These are phyloP conservation scores for Orbilia ellipsospora DNA, from an alignment of 2,329 filamentous ascomycete species.

Conservation along the genomic window DNA sequence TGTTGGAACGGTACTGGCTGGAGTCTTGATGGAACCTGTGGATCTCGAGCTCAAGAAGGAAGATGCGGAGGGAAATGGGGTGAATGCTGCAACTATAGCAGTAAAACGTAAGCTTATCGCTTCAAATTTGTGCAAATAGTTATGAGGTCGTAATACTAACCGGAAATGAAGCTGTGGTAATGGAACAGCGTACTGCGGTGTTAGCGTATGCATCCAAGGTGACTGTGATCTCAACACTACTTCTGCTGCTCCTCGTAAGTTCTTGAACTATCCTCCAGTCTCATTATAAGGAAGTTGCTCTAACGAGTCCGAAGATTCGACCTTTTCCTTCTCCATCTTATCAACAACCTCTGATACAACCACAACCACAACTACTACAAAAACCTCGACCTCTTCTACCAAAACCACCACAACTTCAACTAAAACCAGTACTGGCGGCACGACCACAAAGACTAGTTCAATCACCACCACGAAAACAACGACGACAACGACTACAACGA, in stretches of 20 bases:
- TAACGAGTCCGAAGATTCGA: too few relatives aligned
- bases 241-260: background rate
- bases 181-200: conserved; percentile 9
- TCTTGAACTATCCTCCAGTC: too few relatives aligned
- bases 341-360: conserved; percentile 3
- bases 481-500: conserved; percentile 7
- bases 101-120: too few relatives aligned
- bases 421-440: too few relatives aligned
- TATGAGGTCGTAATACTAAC: background rate
- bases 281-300: too few relatives aligned
- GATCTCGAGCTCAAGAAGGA: conserved; percentile 8
- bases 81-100: conserved; percentile 8
- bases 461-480: conserved; percentile 9
- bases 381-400: conserved; percentile 1
- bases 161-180: conserved; percentile 7
- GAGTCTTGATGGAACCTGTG: conserved; percentile 11
- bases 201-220: conserved; percentile 14
- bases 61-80: conserved; percentile 21
- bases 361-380: background rate
- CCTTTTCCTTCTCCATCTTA: too few relatives aligned
- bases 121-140: too few relatives aligned
- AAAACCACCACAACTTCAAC: background rate
- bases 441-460: background rate
- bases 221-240: conserved; percentile 3
- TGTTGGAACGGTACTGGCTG: conserved; percentile 6